These are phyloP conservation scores for Schizonepeta tenuifolia DNA, from an alignment of 257 asterid genomes.

Conservation along the genomic window DNA sequence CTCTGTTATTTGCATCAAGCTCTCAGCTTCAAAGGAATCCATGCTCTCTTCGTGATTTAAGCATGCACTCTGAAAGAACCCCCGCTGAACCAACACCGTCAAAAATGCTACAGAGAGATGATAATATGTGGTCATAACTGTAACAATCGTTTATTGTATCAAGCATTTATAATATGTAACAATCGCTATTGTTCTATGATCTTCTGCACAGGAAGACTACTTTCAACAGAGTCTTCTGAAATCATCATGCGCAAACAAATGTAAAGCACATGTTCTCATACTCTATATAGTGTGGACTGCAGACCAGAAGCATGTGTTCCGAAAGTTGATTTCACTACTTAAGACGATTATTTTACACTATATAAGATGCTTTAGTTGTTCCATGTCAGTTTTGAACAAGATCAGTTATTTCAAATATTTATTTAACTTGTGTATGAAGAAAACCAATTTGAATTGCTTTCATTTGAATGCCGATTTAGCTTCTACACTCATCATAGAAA, in stretches of 20 bases:
- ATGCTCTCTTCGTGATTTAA: slow-evolving; percentile 42
- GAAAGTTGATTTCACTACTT: slow-evolving; percentile 18
- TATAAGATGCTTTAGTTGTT: slow-evolving; percentile 9
- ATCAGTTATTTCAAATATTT: slow-evolving; percentile 18
- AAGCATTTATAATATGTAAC: slow-evolving; percentile 14
- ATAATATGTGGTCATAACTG: slow-evolving; percentile 28
- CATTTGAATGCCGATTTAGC: slow-evolving; percentile 9
- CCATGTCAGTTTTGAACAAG: slow-evolving; percentile 26
- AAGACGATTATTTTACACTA: slow-evolving; percentile 16
- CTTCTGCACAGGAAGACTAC: slow-evolving; percentile 7
- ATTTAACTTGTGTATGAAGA: slow-evolving; percentile 19
- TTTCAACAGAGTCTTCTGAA: slow-evolving; percentile 8
- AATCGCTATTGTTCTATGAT: slow-evolving; percentile 15
- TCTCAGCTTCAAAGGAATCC: slow-evolving; percentile 55
- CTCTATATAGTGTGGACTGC: slow-evolving; percentile 8
- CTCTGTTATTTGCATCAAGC: slow-evolving; percentile 60
- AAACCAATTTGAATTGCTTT: slow-evolving; percentile 11
- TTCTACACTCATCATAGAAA: slow-evolving; percentile 15
- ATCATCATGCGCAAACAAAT: slow-evolving; percentile 13
- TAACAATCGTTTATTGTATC: slow-evolving; percentile 12
- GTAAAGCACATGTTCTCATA: slow-evolving; percentile 19
- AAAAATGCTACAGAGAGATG: slow-evolving; percentile 65
- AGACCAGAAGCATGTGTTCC: slow-evolving; percentile 21
- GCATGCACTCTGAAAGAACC: slow-evolving; percentile 60
- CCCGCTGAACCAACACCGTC: slow-evolving; percentile 83